Base-by-base conservation (phyloP, 305 asterid genomes). In the Nicotiana rustica region DNA sequence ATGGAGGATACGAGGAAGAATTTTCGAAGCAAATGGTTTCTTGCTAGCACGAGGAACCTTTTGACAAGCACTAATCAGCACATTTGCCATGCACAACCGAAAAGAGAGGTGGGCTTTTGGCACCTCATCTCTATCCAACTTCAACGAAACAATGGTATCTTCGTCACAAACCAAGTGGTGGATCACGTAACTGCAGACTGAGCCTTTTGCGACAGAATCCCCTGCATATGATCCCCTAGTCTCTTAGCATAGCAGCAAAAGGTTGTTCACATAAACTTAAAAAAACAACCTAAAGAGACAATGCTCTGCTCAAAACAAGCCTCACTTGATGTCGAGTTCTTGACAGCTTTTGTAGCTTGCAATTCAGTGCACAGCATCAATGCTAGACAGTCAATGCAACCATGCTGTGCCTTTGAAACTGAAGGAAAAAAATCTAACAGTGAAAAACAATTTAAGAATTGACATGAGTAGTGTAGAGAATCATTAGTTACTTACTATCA, bases 371-470 rank as follows among this genome's bases (percentile, higher is more conserved):
- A 93, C 62, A 96, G 68, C 92, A 94, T 90, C 90, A 94, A 88
- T 59, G 97, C 97, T 85, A 95, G 83, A 89, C 93, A 93, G 88
- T 95, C 99, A 59, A 94, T 96, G 94, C 99, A 94, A 83, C 98
- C 99, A 82, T 93, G 99, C 84, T 96, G 98, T 44, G 93, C 97
- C 91, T 96, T 96, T 31, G 94, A 88, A 88, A 91, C 97, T 94
- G 94, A 61, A 78, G 82, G 81, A 31, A 84, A 70, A 80, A 21
- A 67, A 57, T 64, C 60, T 4, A 12, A 70, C 67, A 81, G 33
- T 36, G 17, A 57, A 82, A 47, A 41, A 78, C 84, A 65, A 18
- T 67, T 81, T 25, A 38, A 85, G 85, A 86, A 78, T 25, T 44
- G 79, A 41, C 15, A 79, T 81, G 65, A 68, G 73, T 52, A 59